phyloP scores from a whole-genome alignment of 192 early-diverging fungal genomes.

The Podochytrium sp. region DNA sequence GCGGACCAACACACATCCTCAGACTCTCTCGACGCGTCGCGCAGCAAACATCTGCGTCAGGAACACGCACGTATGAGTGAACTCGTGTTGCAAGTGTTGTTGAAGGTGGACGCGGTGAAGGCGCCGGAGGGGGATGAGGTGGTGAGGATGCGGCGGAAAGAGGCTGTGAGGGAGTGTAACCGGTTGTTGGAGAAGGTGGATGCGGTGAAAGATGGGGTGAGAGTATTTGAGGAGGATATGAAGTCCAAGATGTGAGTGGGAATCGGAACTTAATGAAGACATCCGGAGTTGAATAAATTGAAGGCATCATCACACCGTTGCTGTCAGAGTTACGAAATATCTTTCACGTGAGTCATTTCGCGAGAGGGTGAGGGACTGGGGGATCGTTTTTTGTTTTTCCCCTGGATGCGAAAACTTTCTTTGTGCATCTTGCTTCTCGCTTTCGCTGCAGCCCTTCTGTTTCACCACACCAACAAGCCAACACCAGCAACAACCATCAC shows the following conservation, averaged over 20 bases:
- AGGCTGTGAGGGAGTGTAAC: slow-evolving; percentile 75
- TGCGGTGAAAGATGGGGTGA: slow-evolving; percentile 60
- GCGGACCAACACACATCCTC: slow-evolving; percentile 35
- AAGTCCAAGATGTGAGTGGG: background rate
- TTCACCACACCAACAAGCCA: background rate
- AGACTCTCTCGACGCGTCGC: slow-evolving; percentile 26
- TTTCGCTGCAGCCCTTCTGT: background rate
- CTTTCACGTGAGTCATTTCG: too few species aligned
- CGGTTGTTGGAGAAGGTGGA: slow-evolving; percentile 78
- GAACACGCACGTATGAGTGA: slow-evolving; percentile 70
- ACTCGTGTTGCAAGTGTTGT: slow-evolving; percentile 75
- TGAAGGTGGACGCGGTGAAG: slow-evolving; percentile 75
- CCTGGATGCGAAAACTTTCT: background rate
- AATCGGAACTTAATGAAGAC: too few species aligned
- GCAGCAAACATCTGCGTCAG: slow-evolving; percentile 65
- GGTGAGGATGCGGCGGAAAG: slow-evolving; percentile 71
- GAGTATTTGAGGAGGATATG: background rate
- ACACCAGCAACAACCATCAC: background rate
- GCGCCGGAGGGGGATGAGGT: slow-evolving; percentile 71
- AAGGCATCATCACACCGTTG: too few species aligned
- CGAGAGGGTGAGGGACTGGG: too few species aligned
- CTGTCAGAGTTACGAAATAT: too few species aligned
- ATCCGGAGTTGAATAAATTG: too few species aligned
- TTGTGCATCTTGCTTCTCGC: background rate
- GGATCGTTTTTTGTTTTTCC: too few species aligned